These are phyloP conservation scores for Emydomyces testavorans DNA, from an alignment of 2,329 filamentous ascomycete species.

Conservation along the genomic window DNA sequence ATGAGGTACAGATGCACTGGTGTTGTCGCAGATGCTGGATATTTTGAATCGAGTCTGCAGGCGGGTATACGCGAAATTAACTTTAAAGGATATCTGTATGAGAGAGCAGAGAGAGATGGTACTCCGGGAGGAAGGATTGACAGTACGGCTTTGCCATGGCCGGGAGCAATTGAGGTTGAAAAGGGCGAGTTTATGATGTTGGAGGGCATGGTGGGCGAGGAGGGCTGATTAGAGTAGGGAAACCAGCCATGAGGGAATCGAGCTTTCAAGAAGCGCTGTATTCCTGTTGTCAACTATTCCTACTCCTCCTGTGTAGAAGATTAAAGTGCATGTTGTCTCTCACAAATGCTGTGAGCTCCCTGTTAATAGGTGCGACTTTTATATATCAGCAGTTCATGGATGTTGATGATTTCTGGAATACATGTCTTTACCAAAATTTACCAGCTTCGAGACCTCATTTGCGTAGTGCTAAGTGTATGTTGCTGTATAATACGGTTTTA, in stretches of 20 bases:
- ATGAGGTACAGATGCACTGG: constrained; percentile 77
- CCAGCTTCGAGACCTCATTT: background rate
- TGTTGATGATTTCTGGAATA: background rate
- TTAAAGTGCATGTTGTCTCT: background rate
- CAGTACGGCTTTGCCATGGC: constrained; percentile 66
- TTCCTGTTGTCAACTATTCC: background rate
- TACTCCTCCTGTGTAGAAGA: too few relatives aligned
- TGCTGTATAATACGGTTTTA: background rate
- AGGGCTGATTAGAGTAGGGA: background rate
- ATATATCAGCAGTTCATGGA: too few relatives aligned
- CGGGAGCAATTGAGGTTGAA: constrained; percentile 58
- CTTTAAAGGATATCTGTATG: constrained; percentile 91
- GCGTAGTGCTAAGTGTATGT: background rate
- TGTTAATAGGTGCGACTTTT: too few relatives aligned
- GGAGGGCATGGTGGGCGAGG: constrained; percentile 10
- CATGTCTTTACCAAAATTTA: background rate
- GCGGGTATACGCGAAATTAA: constrained; percentile 69
- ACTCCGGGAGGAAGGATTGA: constrained; percentile 58
- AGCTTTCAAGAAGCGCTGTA: background rate
- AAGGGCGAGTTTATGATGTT: constrained; percentile 51
- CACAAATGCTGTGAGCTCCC: background rate
- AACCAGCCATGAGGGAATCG: background rate
- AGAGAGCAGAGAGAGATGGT: constrained; percentile 61
- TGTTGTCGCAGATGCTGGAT: constrained; percentile 26
- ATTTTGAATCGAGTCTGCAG: constrained; percentile 41